Conservation (phyloP, 1,284 basidiomycete species). For the Tilletia indica region DNA sequence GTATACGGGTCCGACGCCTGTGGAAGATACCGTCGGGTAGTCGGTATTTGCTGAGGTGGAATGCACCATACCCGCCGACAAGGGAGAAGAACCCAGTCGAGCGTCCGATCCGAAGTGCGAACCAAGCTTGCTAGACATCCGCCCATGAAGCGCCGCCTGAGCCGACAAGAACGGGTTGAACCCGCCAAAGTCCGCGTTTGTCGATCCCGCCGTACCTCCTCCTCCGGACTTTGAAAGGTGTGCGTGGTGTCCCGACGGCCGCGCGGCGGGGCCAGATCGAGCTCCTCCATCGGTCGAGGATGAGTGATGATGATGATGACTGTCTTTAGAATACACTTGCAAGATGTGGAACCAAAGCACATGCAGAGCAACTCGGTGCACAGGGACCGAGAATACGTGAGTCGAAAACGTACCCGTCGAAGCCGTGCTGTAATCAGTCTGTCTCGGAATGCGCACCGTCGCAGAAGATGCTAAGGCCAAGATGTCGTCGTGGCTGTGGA, state of each 20-base stretch:
- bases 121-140: no score
- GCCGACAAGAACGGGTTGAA: no score
- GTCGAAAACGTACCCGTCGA: slow-evolving; percentile 16
- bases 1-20: not conserved
- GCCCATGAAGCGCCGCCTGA: no score
- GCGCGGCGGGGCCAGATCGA: not conserved
- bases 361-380: slow-evolving; percentile 8
- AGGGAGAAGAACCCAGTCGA: not conserved
- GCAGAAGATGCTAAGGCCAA: not conserved
- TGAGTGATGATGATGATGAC: not conserved
- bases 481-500: not conserved
- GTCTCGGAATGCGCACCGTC: not conserved
- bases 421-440: slow-evolving; percentile 12
- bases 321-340: slow-evolving; percentile 15
- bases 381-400: slow-evolving; percentile 1
- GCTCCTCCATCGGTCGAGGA: not conserved
- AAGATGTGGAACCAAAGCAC: slow-evolving; percentile 22
- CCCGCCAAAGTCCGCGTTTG: no score
- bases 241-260: not conserved
- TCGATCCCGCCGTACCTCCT: not conserved
- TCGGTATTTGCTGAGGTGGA: not conserved
- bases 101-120: no score
- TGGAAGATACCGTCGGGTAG: not conserved
- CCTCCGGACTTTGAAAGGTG: slow-evolving; percentile 1
- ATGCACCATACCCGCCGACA: not conserved